Evolutionary conservation across 768 basidiomycete genomes (phyloP).

Genomic region (Mycena kentingensis): DNA sequence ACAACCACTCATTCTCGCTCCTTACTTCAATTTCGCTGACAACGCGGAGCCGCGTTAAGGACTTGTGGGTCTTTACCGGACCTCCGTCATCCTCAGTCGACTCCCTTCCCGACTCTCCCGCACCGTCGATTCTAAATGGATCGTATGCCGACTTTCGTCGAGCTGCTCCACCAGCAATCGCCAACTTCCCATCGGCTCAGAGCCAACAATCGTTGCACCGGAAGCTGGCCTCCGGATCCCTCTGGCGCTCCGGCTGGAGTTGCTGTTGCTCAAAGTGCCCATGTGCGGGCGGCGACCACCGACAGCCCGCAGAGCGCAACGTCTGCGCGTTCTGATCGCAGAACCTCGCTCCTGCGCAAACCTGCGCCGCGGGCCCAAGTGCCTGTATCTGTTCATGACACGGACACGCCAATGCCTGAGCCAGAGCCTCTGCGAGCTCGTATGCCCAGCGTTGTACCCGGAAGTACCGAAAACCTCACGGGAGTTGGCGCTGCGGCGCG

Average conservation of each 20-base stretch:
- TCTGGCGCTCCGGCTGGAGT: not conserved
- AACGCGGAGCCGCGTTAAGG: slow-evolving; percentile 71
- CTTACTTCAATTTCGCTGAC: slow-evolving; percentile 71
- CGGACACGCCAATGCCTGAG: slow-evolving; percentile 26
- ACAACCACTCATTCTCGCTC: slow-evolving; percentile 67
- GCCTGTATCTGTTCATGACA: slow-evolving; percentile 57
- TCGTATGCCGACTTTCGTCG: slow-evolving; percentile 27
- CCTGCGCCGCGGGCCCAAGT: slow-evolving; percentile 65
- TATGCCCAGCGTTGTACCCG: slow-evolving; percentile 57
- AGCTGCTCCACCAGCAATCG: slow-evolving; percentile 14
- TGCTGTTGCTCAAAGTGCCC: slow-evolving; percentile 25
- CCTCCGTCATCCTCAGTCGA: slow-evolving; percentile 39
- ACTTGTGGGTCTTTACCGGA: slow-evolving; percentile 77
- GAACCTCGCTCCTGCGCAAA: slow-evolving; percentile 52
- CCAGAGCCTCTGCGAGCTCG: slow-evolving; percentile 39
- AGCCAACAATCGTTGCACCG: slow-evolving; percentile 34
- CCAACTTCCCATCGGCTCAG: slow-evolving; percentile 9
- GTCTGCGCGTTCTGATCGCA: slow-evolving; percentile 24
- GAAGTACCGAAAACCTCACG: slow-evolving; percentile 61
- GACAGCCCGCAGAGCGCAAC: slow-evolving; percentile 26
- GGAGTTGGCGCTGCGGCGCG: slow-evolving; percentile 52
- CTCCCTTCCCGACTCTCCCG: slow-evolving; percentile 35
- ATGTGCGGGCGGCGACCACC: slow-evolving; percentile 37
- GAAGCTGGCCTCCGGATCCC: slow-evolving; percentile 40
- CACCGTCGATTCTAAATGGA: slow-evolving; percentile 30